These are phyloP conservation scores for Leptographium procerum DNA, from an alignment of 2,329 filamentous ascomycete genomes.

Conservation along the genomic window DNA sequence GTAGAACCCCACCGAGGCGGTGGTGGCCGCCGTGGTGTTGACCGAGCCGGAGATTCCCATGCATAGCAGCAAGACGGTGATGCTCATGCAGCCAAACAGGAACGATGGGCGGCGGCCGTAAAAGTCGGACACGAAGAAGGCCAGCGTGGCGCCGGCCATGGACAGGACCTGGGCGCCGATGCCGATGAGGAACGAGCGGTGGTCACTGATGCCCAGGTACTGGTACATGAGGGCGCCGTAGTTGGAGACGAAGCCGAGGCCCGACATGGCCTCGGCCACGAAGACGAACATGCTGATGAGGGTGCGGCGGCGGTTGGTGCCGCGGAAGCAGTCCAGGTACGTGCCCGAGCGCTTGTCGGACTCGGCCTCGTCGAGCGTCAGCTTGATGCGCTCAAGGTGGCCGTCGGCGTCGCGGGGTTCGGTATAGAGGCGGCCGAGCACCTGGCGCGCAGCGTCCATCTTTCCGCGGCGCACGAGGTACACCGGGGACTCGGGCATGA, in stretches of 20 bases:
- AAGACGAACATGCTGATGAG: conserved; percentile 32
- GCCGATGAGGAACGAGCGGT: conserved; percentile 13
- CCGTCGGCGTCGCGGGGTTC: conserved; percentile 3
- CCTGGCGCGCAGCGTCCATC: conserved; percentile 25
- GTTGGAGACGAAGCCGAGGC: conserved; percentile 23
- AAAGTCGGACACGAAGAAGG: conserved; percentile 25
- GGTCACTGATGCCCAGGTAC: conserved; percentile 26
- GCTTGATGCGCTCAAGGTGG: conserved; percentile 21
- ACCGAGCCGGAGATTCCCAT: too few relatives aligned
- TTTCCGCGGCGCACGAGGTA: conserved; percentile 26
- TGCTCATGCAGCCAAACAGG: conserved; percentile 28
- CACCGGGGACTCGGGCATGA: conserved; percentile 11
- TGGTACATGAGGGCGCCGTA: conserved; percentile 32
- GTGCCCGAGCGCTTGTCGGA: conserved; percentile 35
- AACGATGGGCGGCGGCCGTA: conserved; percentile 26
- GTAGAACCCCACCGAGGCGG: conserved; percentile 26
- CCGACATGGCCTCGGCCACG: conserved; percentile 17
- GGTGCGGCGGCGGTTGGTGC: conserved; percentile 37
- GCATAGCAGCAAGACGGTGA: conserved; percentile 22
- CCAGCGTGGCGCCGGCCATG: conserved; percentile 27
- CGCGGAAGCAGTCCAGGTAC: conserved; percentile 39
- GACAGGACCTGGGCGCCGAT: conserved; percentile 28
- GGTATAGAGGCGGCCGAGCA: conserved; percentile 27
- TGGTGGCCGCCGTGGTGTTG: conserved; percentile 16
- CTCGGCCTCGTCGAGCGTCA: conserved; percentile 24